Percentiles rank a stretch among this genome's conserved stretches.
Conservation (phyloP, 2,329 filamentous ascomycete genomes). For the Aureobasidium sp. region DNA sequence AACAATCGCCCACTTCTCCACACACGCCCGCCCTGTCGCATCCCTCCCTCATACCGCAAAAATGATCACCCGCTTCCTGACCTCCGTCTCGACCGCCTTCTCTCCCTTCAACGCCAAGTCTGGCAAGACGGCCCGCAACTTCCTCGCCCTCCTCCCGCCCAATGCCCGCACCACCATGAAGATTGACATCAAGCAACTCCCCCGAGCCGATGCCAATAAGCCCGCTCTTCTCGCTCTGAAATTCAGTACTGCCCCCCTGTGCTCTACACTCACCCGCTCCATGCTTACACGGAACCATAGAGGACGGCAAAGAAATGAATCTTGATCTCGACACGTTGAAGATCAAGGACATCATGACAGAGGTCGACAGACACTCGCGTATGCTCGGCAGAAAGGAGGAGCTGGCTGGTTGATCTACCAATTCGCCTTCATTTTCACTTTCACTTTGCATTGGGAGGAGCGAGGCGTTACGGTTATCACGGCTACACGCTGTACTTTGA, state of each 20-base stretch:
- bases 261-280: background rate
- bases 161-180: slow-evolving; percentile 66
- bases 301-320: slow-evolving; percentile 86
- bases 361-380: slow-evolving; percentile 84
- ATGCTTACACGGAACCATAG: slow-evolving; percentile 37
- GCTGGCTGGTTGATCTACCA: slow-evolving; percentile 41
- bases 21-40: background rate
- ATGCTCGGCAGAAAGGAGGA: slow-evolving; percentile 74
- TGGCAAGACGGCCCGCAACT: slow-evolving; percentile 69
- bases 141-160: slow-evolving; percentile 76
- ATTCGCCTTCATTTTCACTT: background rate
- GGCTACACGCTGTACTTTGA: background rate
- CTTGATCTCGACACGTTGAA: slow-evolving; percentile 72
- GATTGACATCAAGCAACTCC: slow-evolving; percentile 66
- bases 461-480: slow-evolving; percentile 7
- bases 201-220: slow-evolving; percentile 56
- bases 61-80: slow-evolving; percentile 83
- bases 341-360: slow-evolving; percentile 78
- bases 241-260: slow-evolving; percentile 57
- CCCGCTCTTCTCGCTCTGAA: slow-evolving; percentile 64
- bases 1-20: background rate
- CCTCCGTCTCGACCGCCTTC: slow-evolving; percentile 76
- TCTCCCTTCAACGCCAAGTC: slow-evolving; percentile 78
- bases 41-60: slow-evolving; percentile 17
- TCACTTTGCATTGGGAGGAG: slow-evolving; percentile 7